Percentiles rank a stretch among this genome's conserved stretches.
Conservation (phyloP, 768 basidiomycete genomes). For the Fomitopsis serialis region DNA sequence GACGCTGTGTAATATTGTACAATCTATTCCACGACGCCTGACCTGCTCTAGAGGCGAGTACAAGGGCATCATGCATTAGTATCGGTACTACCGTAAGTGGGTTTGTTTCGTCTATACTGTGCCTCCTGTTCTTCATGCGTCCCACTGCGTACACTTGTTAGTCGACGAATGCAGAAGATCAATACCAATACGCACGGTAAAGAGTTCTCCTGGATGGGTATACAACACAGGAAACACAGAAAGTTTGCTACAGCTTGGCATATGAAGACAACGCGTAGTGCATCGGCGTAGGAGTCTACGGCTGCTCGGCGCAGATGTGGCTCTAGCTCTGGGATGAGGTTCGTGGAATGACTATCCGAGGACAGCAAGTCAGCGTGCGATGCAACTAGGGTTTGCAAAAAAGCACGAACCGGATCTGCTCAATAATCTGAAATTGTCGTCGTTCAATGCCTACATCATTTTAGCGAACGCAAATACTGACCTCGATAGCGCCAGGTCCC, state of each 20-base stretch:
- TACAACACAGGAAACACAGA: conserved; percentile 58
- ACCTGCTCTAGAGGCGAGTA: conserved; percentile 1
- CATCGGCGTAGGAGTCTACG: conserved; percentile 71
- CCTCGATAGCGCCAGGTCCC: conserved; percentile 69
- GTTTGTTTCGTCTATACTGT: conserved; percentile 41
- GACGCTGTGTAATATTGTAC: conserved; percentile 5
- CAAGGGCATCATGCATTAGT: conserved; percentile 7
- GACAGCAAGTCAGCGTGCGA: background rate
- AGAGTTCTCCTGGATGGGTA: conserved; percentile 73
- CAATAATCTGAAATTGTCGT: conserved; percentile 67
- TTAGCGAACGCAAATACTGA: conserved; percentile 31
- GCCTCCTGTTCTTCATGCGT: conserved; percentile 59
- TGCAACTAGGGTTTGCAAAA: background rate
- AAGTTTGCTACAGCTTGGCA: conserved; percentile 67
- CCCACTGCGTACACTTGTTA: conserved; percentile 34
- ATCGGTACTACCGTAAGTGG: conserved; percentile 10
- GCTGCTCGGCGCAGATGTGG: conserved; percentile 54
- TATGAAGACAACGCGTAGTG: conserved; percentile 79
- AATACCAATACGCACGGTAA: conserved; percentile 37
- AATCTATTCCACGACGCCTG: conserved; percentile 3
- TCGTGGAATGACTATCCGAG: conserved; percentile 56
- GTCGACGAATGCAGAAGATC: background rate
- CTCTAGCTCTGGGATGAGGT: conserved; percentile 61
- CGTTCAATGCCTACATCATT: background rate
- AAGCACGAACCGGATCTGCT: conserved; percentile 52